phyloP scores from a whole-genome alignment of 2,329 filamentous ascomycete species.

The Nigrospora oryzae region DNA sequence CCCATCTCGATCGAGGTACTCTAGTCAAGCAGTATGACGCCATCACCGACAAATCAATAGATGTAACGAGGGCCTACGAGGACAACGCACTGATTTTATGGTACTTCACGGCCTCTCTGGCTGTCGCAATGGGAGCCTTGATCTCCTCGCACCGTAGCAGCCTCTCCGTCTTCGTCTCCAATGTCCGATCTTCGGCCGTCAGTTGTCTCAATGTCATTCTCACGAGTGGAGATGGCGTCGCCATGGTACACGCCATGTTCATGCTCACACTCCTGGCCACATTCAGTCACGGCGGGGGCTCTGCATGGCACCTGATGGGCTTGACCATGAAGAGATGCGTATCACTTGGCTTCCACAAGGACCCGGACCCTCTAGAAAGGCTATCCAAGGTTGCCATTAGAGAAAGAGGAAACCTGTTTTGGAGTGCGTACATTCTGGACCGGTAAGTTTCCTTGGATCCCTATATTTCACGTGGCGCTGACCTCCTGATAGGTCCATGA shows the following conservation, averaged over 20 bases:
- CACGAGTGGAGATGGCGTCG: neutral
- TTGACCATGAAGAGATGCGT: conserved; percentile 20
- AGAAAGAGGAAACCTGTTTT: conserved; percentile 4
- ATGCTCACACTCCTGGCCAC: conserved; percentile 14
- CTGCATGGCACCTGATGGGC: conserved; percentile 20
- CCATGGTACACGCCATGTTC: conserved; percentile 4
- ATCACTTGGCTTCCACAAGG: conserved; percentile 16
- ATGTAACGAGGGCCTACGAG: neutral
- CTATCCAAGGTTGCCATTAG: neutral
- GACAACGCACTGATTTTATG: neutral
- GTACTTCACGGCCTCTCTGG: conserved; percentile 1
- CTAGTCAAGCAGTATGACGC: neutral
- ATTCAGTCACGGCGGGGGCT: conserved; percentile 14
- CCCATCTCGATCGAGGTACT: neutral
- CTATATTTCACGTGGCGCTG: too few relatives aligned
- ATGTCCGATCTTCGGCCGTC: conserved; percentile 2
- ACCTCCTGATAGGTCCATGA: neutral
- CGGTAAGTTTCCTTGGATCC: neutral
- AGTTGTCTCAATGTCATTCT: conserved; percentile 1
- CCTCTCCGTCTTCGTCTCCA: neutral
- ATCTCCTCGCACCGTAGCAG: neutral
- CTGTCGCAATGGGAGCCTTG: conserved; percentile 1
- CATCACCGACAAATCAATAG: neutral
- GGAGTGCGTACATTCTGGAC: conserved; percentile 5
- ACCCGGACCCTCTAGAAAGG: conserved; percentile 4